Percentiles rank a stretch among this genome's conserved stretches.
Evolutionary conservation across 352 stramenopile species (phyloP).

Genomic region (Phytophthora boehmeriae): DNA sequence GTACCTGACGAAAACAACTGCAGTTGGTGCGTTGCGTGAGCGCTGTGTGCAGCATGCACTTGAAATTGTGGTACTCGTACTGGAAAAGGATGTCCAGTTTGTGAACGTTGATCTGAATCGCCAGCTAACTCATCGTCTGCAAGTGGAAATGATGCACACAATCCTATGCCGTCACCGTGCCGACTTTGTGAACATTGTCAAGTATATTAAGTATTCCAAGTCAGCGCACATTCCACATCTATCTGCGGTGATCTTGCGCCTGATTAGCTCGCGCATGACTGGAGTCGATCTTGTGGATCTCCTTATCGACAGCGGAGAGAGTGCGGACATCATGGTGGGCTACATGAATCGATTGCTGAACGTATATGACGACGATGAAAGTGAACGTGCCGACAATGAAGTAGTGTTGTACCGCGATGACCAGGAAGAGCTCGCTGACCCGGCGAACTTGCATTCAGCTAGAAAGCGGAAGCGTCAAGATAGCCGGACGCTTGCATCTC

Average conservation of each 20-base stretch:
- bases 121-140: slow-evolving; percentile 60
- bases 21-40: slow-evolving; percentile 58
- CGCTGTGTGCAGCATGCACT: slow-evolving; percentile 77
- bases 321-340: slow-evolving; percentile 70
- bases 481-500: slow-evolving; percentile 48
- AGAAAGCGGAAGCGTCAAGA: slow-evolving; percentile 54
- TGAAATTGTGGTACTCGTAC: slow-evolving; percentile 75
- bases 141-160: slow-evolving; percentile 80
- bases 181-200: slow-evolving; percentile 81
- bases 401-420: slow-evolving; percentile 19
- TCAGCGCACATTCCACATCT: slow-evolving; percentile 71
- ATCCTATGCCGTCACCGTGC: slow-evolving; percentile 72
- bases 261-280: slow-evolving; percentile 71
- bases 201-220: slow-evolving; percentile 89
- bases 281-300: slow-evolving; percentile 68
- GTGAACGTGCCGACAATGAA: slow-evolving; percentile 26
- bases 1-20: slow-evolving; percentile 58
- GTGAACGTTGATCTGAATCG: slow-evolving; percentile 64
- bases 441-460: slow-evolving; percentile 33
- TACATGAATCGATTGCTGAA: slow-evolving; percentile 85
- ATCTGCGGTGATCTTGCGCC: slow-evolving; percentile 68
- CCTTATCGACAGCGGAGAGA: slow-evolving; percentile 67
- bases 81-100: slow-evolving; percentile 75
- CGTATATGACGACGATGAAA: slow-evolving; percentile 63
- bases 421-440: slow-evolving; percentile 32